A percentile compares a stretch with the other conserved stretches of the same genome.
These are phyloP conservation scores for Actinomucor elegans DNA, from an alignment of 371 early-diverging fungal species.

Conservation along the genomic window DNA sequence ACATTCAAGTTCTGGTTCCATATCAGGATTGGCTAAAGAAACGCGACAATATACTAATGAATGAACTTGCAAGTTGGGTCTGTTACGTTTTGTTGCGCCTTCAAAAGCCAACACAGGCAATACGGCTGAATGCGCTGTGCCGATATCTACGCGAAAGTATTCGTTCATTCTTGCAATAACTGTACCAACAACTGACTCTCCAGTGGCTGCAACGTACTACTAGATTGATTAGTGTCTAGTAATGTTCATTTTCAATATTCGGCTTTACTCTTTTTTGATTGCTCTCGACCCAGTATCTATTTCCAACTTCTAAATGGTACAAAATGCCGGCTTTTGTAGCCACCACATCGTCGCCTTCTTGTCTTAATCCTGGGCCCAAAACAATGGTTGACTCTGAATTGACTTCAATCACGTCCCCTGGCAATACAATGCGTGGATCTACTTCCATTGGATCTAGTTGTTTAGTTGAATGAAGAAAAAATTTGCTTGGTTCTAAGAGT, in stretches of 20 bases:
- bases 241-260: neutral
- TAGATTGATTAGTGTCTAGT: neutral
- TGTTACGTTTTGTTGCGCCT: slow-evolving; percentile 91
- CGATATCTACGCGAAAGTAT: slow-evolving; percentile 89
- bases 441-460: slow-evolving; percentile 28
- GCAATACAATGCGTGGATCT: slow-evolving; percentile 55
- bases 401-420: slow-evolving; percentile 60
- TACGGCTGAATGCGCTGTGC: slow-evolving; percentile 83
- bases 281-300: slow-evolving; percentile 80
- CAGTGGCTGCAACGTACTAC: slow-evolving; percentile 84
- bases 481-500: neutral
- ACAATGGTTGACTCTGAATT: slow-evolving; percentile 29
- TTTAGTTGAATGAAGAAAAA: slow-evolving; percentile 4
- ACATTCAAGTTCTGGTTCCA: slow-evolving; percentile 96
- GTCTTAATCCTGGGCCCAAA: slow-evolving; percentile 83
- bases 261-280: slow-evolving; percentile 73
- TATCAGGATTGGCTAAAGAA: slow-evolving; percentile 85
- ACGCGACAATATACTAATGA: slow-evolving; percentile 85
- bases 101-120: slow-evolving; percentile 87
- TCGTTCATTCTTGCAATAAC: slow-evolving; percentile 73
- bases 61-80: slow-evolving; percentile 75
- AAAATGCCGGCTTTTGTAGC: slow-evolving; percentile 80
- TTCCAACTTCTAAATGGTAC: slow-evolving; percentile 48
- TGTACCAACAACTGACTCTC: slow-evolving; percentile 88
- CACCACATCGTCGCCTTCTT: slow-evolving; percentile 60